These are phyloP conservation scores for Zygoascus tannicola DNA, from an alignment of 805 yeast genomes.

Conservation along the genomic window DNA sequence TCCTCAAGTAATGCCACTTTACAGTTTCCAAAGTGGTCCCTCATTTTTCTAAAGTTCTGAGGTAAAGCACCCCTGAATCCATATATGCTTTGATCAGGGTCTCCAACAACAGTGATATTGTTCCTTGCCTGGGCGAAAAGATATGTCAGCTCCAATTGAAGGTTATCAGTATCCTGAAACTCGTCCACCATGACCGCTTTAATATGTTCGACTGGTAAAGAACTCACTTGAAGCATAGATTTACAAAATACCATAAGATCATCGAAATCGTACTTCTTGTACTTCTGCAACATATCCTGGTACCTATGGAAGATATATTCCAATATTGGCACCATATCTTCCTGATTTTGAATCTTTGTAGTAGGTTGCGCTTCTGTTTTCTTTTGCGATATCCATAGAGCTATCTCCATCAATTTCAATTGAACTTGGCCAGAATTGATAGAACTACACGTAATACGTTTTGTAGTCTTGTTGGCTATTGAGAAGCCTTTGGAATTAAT, in stretches of 20 bases:
- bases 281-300: conserved; percentile 36
- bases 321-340: not conserved
- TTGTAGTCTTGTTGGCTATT: not conserved
- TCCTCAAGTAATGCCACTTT: conserved; percentile 41
- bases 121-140: conserved; percentile 32
- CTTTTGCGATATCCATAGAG: conserved; percentile 1
- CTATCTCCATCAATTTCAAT: not conserved
- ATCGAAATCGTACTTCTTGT: conserved; percentile 65
- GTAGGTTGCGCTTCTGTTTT: conserved; percentile 1
- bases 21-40: conserved; percentile 28
- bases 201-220: conserved; percentile 40
- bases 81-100: conserved; percentile 92
- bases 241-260: conserved; percentile 58
- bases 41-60: conserved; percentile 53
- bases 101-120: conserved; percentile 79
- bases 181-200: conserved; percentile 84
- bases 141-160: conserved; percentile 64
- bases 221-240: conserved; percentile 36
- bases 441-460: not conserved
- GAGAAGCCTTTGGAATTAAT: not conserved
- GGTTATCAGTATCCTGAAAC: conserved; percentile 80
- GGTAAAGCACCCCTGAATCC: conserved; percentile 76
- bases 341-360: not conserved
- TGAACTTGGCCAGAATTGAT: conserved; percentile 3
- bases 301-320: conserved; percentile 27